These are phyloP conservation scores for Lentinus brumalis DNA, from an alignment of 768 basidiomycete genomes.

Conservation along the genomic window DNA sequence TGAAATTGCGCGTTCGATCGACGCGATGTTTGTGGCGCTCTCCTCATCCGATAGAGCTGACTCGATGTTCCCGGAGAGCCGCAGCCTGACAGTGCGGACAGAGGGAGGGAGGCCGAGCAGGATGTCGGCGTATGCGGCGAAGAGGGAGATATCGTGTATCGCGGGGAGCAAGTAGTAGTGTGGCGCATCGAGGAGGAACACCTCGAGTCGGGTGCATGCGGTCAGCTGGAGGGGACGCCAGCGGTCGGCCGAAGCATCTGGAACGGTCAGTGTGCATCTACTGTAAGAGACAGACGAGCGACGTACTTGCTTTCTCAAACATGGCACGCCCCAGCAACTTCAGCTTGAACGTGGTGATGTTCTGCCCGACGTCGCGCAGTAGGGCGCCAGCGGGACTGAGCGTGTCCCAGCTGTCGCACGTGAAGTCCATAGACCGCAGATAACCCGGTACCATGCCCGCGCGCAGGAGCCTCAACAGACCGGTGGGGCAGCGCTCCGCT, in stretches of 20 bases:
- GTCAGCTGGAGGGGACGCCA: neutral
- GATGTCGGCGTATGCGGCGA: too few species aligned
- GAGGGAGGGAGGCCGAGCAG: neutral
- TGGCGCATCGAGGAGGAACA: too few species aligned
- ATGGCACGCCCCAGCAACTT: neutral
- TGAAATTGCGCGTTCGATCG: neutral
- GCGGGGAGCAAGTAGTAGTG: neutral
- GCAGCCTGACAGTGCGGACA: neutral
- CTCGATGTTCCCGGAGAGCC: neutral
- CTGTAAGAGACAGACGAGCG: neutral
- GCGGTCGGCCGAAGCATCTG: neutral
- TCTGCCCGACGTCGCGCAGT: neutral
- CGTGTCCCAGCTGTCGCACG: neutral
- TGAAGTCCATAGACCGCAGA: neutral
- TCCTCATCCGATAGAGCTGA: neutral
- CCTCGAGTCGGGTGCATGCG: neutral
- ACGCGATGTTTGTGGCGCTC: neutral
- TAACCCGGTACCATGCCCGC: neutral
- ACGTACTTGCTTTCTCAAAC: neutral
- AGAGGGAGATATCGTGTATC: neutral
- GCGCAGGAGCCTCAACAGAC: neutral
- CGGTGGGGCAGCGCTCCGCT: neutral
- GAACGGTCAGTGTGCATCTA: neutral
- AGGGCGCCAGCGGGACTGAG: neutral
- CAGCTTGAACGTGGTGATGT: neutral